Base-by-base conservation (phyloP, 257 asterid species). In the Solanum tacnaense region DNA sequence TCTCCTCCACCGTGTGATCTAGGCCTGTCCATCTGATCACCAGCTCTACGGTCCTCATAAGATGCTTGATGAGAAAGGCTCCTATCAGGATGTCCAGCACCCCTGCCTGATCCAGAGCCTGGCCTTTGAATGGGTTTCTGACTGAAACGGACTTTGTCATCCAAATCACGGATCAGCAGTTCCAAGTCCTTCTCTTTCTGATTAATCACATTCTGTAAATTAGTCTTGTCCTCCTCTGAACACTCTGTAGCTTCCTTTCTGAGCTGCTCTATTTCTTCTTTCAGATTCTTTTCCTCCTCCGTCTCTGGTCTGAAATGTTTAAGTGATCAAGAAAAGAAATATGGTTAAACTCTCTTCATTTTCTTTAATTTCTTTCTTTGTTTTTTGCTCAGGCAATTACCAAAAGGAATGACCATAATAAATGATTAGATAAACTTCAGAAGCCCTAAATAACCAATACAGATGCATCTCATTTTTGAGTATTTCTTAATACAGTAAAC, bases 241-340 rank as follows among this genome's bases (percentile, higher is more conserved):
- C 90, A 89, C 90, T 91, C 91, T 85, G 74, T 87, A 75, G 92
- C 68, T 88, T 94, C 96, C 88, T 90, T 92, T 83, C 92, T 94
- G 93, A 96, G 91, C 21, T 75, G 92, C 76, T 94, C 95, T 32
- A 97, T 92, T 88, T 96, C 98, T 91, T 93, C 97, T 89, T 93
- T 96, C 93, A 96, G 82, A 38, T 75, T 94, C 95, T 92, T 97
- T 91, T 97, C 99, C 88, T 95, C 98, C 90, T 96, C 98, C 4
- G 96, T 94, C 87, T 95, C 95, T 7, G 93, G 89, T 96, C 99
- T 97, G 96, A 83, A 92, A 91, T 52, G 88, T 38, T 62, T 38
- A 86, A 73, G 76, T 36, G 13, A 83, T 91, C 89, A 86, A 90
- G 78, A 36, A 90, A 81, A 87, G 81, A 31, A 29, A 82, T 38